phyloP scores from a whole-genome alignment of 2,329 filamentous ascomycete species.

The Acrodontium crateriforme region DNA sequence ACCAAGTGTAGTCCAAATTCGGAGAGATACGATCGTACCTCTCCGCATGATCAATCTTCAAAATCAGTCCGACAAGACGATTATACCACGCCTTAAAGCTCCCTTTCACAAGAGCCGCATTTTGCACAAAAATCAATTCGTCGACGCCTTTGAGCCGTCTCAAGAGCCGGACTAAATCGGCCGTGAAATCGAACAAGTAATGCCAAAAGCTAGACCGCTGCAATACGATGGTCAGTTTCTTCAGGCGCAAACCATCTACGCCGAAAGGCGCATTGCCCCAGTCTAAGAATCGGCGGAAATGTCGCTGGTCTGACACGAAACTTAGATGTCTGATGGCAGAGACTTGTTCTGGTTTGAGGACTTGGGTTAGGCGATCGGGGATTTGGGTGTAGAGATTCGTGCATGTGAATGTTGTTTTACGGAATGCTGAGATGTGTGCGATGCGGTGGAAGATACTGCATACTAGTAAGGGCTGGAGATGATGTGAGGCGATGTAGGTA shows the following conservation, averaged over 20 bases:
- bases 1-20: conserved; percentile 24
- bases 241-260: conserved; percentile 16
- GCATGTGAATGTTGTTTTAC: conserved; percentile 25
- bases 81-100: conserved; percentile 26
- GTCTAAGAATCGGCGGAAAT: conserved; percentile 18
- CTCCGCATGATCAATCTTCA: conserved; percentile 28
- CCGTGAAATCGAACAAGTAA: conserved; percentile 22
- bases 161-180: conserved; percentile 20
- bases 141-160: conserved; percentile 22
- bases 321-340: conserved; percentile 20
- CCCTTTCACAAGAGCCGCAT: conserved; percentile 23
- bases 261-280: conserved; percentile 24
- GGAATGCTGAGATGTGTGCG: no score
- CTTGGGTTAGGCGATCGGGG: conserved; percentile 12
- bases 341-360: conserved; percentile 17
- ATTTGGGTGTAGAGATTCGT: conserved; percentile 21
- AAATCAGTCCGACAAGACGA: conserved; percentile 23
- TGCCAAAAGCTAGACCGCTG: conserved; percentile 20
- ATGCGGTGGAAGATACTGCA: no score
- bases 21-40: conserved; percentile 23
- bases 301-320: conserved; percentile 17
- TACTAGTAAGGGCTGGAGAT: conserved; percentile 22
- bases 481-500: conserved; percentile 16
- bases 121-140: conserved; percentile 22
- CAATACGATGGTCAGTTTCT: conserved; percentile 21